Conservation (phyloP, 768 basidiomycete species). For the Boletus vermiculosoides region DNA sequence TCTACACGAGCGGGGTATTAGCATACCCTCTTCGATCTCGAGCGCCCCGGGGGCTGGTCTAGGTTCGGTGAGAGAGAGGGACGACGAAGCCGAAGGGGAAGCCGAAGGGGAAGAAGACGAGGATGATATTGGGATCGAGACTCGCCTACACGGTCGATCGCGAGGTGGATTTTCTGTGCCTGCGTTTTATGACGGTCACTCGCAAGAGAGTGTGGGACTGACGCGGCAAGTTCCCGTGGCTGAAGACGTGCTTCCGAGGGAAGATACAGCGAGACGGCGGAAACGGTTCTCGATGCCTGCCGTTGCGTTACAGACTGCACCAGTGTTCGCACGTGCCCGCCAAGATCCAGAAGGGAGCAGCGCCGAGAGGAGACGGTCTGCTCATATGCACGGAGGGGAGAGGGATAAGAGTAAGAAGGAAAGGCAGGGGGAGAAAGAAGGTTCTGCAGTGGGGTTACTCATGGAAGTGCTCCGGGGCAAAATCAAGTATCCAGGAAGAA, state of each 20-base stretch:
- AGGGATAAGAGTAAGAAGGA: slow-evolving; percentile 22
- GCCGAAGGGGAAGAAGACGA: background rate
- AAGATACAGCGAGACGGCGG: slow-evolving; percentile 59
- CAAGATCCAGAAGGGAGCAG: slow-evolving; percentile 17
- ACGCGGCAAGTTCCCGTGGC: background rate
- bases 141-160: background rate
- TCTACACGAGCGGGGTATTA: slow-evolving; percentile 32
- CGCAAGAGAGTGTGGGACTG: slow-evolving; percentile 4
- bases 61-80: slow-evolving; percentile 22
- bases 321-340: slow-evolving; percentile 59
- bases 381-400: slow-evolving; percentile 51
- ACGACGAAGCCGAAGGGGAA: slow-evolving; percentile 10
- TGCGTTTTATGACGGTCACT: background rate
- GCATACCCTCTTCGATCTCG: slow-evolving; percentile 32
- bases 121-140: background rate
- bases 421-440: slow-evolving; percentile 21
- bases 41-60: slow-evolving; percentile 26
- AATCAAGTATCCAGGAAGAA: slow-evolving; percentile 23
- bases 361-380: slow-evolving; percentile 47
- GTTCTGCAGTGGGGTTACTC: slow-evolving; percentile 30
- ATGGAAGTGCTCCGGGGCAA: slow-evolving; percentile 33
- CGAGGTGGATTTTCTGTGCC: background rate
- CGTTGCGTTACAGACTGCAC: slow-evolving; percentile 71
- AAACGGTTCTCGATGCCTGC: slow-evolving; percentile 78
- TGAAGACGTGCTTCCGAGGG: slow-evolving; percentile 34